Evolutionary conservation across 2,329 filamentous ascomycete genomes (phyloP).

Genomic region (Diaporthe ampelina): DNA sequence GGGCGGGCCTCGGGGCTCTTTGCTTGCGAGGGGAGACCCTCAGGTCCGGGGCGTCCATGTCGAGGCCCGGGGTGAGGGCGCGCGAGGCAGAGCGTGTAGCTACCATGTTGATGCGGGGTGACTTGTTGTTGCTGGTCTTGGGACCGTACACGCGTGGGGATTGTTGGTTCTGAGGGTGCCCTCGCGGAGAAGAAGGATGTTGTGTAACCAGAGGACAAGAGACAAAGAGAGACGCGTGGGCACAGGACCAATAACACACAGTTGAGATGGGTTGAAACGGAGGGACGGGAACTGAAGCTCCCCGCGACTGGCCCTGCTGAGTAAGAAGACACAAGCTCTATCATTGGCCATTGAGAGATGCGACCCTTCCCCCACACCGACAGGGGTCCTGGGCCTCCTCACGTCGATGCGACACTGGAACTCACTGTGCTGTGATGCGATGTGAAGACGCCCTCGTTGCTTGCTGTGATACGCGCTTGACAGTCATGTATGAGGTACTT

Average conservation of each 20-base stretch:
- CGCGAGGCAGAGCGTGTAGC: constrained; percentile 41
- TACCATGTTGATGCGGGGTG: constrained; percentile 33
- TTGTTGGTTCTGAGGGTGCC: not conserved
- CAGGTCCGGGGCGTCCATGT: constrained; percentile 29
- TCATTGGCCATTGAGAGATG: not conserved
- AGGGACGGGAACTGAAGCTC: constrained; percentile 20
- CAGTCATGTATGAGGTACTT: not conserved
- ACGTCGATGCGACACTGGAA: constrained; percentile 14
- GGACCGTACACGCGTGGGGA: not conserved
- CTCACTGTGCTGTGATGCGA: not conserved
- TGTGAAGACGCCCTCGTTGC: constrained; percentile 12
- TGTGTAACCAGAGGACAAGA: not conserved
- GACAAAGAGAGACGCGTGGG: not conserved
- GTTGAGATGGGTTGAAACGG: constrained; percentile 22
- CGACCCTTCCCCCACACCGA: not conserved
- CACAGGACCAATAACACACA: constrained; percentile 4
- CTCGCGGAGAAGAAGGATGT: constrained; percentile 8
- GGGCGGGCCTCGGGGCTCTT: constrained; percentile 27
- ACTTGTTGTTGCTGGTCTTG: not conserved
- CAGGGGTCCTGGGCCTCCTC: constrained; percentile 8
- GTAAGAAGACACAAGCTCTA: not conserved
- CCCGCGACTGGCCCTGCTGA: not conserved
- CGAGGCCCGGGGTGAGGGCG: constrained; percentile 35
- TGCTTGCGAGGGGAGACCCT: constrained; percentile 31
- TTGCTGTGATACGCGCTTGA: not conserved